These are phyloP conservation scores for Colletotrichum lentis DNA, from an alignment of 2,329 filamentous ascomycete species.

Conservation along the genomic window DNA sequence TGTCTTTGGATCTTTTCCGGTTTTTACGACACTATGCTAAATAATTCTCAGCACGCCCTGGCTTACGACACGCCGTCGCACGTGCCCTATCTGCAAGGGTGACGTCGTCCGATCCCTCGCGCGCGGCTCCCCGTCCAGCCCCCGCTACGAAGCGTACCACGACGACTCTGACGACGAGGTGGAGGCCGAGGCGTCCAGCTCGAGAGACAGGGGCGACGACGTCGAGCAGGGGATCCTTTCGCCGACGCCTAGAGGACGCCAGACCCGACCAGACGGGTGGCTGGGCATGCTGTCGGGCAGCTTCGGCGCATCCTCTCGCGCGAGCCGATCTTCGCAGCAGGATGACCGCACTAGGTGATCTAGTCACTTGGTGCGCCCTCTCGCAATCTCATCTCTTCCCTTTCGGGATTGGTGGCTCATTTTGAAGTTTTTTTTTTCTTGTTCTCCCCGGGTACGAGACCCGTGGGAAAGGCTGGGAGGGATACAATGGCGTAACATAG, in stretches of 20 bases:
- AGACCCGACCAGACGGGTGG: conserved; percentile 49
- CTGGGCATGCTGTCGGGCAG: conserved; percentile 50
- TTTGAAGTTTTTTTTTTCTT: conserved; percentile 7
- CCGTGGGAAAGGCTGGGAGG: conserved; percentile 10
- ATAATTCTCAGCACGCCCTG: conserved; percentile 79
- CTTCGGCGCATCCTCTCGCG: conserved; percentile 30
- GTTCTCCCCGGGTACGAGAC: background rate
- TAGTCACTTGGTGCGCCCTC: background rate
- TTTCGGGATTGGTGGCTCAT: conserved; percentile 1
- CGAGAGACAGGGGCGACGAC: conserved; percentile 48
- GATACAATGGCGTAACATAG: conserved; percentile 28
- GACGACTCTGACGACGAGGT: conserved; percentile 61
- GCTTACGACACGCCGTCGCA: conserved; percentile 92
- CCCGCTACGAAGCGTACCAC: conserved; percentile 63
- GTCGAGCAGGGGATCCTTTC: conserved; percentile 54
- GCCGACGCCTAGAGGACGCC: conserved; percentile 38
- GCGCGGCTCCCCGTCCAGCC: conserved; percentile 59
- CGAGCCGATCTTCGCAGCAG: conserved; percentile 26
- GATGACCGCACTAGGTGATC: conserved; percentile 34
- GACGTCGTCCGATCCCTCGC: conserved; percentile 83
- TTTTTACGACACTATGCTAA: conserved; percentile 39
- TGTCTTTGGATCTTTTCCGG: conserved; percentile 43
- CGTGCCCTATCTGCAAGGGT: conserved; percentile 98
- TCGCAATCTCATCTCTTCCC: conserved; percentile 14
- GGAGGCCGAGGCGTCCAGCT: conserved; percentile 46